Conservation (phyloP, 2,329 filamentous ascomycete species). For the Fusarium chuoi region DNA sequence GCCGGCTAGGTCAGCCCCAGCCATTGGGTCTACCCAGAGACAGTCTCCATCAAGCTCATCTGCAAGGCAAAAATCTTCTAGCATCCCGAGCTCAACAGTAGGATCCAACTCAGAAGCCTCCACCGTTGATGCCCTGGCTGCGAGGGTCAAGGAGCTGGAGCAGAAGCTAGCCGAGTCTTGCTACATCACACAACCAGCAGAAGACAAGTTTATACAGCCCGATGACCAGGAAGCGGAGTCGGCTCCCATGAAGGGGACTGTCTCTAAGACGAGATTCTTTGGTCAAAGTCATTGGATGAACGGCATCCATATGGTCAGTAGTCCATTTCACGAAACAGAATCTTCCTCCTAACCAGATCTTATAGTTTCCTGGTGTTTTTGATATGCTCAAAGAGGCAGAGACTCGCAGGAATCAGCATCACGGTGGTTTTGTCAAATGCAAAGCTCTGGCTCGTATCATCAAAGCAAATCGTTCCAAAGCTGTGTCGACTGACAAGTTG, state of each 20-base stretch:
- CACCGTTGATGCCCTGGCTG: constrained; percentile 49
- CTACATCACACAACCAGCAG: constrained; percentile 34
- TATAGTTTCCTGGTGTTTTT: constrained; percentile 47
- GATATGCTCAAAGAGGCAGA: constrained; percentile 43
- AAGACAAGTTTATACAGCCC: constrained; percentile 14
- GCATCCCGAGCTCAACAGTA: constrained; percentile 41
- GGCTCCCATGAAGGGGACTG: constrained; percentile 45
- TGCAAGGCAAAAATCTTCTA: constrained; percentile 26
- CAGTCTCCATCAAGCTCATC: constrained; percentile 2
- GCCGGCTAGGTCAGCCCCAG: constrained; percentile 34
- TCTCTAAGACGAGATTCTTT: constrained; percentile 58
- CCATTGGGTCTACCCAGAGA: constrained; percentile 1
- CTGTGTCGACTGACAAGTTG: constrained; percentile 50
- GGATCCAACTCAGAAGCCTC: constrained; percentile 43
- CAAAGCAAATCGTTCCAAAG: constrained; percentile 53
- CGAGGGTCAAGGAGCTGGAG: constrained; percentile 56
- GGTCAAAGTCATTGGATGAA: constrained; percentile 64
- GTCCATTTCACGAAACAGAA: neutral
- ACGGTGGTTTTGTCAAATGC: constrained; percentile 50
- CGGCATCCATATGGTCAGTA: constrained; percentile 53
- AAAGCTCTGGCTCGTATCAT: constrained; percentile 55
- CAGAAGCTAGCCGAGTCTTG: constrained; percentile 51
- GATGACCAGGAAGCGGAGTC: constrained; percentile 5
- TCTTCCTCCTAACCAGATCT: neutral
- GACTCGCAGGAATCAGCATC: constrained; percentile 45